Evolutionary conservation across 306 rosid species (phyloP), one percentile per base, ranked within the genome.

Genomic region (Benincasa hispida): DNA sequence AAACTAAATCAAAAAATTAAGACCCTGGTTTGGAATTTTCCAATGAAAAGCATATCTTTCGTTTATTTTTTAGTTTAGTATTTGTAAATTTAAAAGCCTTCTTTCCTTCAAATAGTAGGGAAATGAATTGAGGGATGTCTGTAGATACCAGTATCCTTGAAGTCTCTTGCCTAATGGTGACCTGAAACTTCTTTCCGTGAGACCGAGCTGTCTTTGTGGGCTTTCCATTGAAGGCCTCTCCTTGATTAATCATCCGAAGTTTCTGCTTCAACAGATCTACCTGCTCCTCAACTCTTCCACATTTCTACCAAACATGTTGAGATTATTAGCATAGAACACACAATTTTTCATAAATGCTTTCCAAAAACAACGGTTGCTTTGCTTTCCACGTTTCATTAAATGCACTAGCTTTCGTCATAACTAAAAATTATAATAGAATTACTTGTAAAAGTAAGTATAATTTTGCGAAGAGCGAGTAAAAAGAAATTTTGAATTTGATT

Each of bases 161-260:
- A 6, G 93, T 90, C 83, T 94, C 97, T 91, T 89, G 88, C 87
- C 89, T 94, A 81, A 94, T 79, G 35, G 98, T 86, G 84, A 94
- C 97, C 78, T 90, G 96, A 65, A 91, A 91, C 78, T 94, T 94
- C 85, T 82, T 90, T 75, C 98, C 96, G 63, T 87, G 97, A 81
- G 98, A 94, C 27, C 97, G 94, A 28, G 96, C 97, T 3, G 93
- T 94, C 81, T 85, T 91, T 19, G 96, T 91, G n/a, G 86, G 82
- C 83, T 84, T 94, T 41, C 98, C 97, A 77, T 90, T 87, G 34
- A 94, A 94, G 54, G 97, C 96, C 61, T 85, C 93, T 3, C 98
- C 98, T 76, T 91, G 86, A 75, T 86, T 81, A 14, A 94, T 94
- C 86, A 85, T 75, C 67, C 87, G 79, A 27, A 94, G 86, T 86